phyloP scores from a whole-genome alignment of 2,329 filamentous ascomycete species.

The Calcarisporium arbuscula region DNA sequence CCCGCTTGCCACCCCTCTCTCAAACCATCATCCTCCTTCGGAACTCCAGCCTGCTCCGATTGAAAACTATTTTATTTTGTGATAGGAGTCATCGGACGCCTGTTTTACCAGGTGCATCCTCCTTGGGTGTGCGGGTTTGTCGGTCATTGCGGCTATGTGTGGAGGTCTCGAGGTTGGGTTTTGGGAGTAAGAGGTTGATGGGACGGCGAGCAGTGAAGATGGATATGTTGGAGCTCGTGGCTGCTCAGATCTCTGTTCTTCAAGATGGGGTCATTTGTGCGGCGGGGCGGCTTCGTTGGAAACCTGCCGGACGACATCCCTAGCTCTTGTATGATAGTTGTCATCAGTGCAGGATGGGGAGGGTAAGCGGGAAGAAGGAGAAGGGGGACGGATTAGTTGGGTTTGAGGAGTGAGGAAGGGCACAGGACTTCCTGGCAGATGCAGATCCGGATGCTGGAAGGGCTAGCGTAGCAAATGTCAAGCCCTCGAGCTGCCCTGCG shows the following conservation, averaged over 20 bases:
- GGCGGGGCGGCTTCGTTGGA: slow-evolving; percentile 10
- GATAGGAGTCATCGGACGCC: too few relatives aligned
- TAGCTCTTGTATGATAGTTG: slow-evolving; percentile 1
- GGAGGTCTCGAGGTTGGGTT: neutral
- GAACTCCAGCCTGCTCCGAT: slow-evolving; percentile 39
- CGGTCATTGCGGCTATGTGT: slow-evolving; percentile 31
- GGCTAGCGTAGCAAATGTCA: too few relatives aligned
- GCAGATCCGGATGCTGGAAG: too few relatives aligned
- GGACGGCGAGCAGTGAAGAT: slow-evolving; percentile 1
- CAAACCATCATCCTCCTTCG: neutral
- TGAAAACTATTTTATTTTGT: slow-evolving; percentile 45
- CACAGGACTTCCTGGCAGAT: too few relatives aligned
- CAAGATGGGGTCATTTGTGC: slow-evolving; percentile 13
- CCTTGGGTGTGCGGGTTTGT: slow-evolving; percentile 16
- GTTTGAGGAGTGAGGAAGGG: too few relatives aligned
- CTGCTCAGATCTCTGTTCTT: slow-evolving; percentile 47
- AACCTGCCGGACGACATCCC: slow-evolving; percentile 5
- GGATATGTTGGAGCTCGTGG: slow-evolving; percentile 8
- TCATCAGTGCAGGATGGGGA: slow-evolving; percentile 6
- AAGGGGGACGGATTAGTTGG: too few relatives aligned
- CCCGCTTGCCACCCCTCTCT: slow-evolving; percentile 7
- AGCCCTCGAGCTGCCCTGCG: too few relatives aligned
- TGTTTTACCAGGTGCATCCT: too few relatives aligned
- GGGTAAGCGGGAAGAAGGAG: neutral
- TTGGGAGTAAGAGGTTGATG: slow-evolving; percentile 1